A percentile compares a stretch with the other conserved stretches of the same genome.
These are phyloP conservation scores for Solanum chilense DNA, from an alignment of 257 asterid genomes.

Conservation along the genomic window DNA sequence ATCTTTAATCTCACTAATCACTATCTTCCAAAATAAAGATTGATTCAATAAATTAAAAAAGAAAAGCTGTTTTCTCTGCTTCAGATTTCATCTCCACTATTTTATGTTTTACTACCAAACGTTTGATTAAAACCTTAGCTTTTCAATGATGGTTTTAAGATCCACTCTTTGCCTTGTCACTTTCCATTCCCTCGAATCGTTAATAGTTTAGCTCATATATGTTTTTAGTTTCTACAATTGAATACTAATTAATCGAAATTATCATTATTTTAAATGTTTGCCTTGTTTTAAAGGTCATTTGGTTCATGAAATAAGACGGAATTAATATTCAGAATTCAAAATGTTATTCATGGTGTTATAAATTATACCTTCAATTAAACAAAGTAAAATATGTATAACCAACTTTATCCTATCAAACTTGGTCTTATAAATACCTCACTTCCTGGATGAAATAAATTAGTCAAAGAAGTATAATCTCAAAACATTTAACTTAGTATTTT, in stretches of 20 bases:
- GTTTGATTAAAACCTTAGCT: slow-evolving; percentile 2
- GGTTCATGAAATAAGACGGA: background rate
- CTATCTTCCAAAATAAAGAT: slow-evolving; percentile 32
- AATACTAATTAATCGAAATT: too few species aligned
- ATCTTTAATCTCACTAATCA: slow-evolving; percentile 13
- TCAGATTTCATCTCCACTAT: slow-evolving; percentile 16
- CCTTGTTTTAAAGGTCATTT: background rate
- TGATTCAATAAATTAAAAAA: slow-evolving; percentile 21
- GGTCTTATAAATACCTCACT: background rate
- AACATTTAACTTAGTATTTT: too few species aligned
- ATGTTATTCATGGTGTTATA: background rate
- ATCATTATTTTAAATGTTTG: background rate
- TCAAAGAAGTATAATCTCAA: background rate
- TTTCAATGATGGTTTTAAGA: slow-evolving; percentile 8
- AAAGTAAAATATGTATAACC: background rate
- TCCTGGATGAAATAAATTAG: background rate
- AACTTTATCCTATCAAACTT: background rate
- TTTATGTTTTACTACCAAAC: slow-evolving; percentile 8
- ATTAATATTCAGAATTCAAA: background rate
- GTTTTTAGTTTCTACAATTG: too few species aligned
- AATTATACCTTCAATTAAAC: background rate
- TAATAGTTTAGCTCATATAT: background rate
- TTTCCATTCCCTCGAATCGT: background rate
- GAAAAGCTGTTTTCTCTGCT: slow-evolving; percentile 29
- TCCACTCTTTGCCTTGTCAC: background rate